A percentile compares a stretch with the other conserved stretches of the same genome.
These are phyloP conservation scores for Chytriomyces confervae DNA, from an alignment of 192 early-diverging fungal genomes.

Conservation along the genomic window DNA sequence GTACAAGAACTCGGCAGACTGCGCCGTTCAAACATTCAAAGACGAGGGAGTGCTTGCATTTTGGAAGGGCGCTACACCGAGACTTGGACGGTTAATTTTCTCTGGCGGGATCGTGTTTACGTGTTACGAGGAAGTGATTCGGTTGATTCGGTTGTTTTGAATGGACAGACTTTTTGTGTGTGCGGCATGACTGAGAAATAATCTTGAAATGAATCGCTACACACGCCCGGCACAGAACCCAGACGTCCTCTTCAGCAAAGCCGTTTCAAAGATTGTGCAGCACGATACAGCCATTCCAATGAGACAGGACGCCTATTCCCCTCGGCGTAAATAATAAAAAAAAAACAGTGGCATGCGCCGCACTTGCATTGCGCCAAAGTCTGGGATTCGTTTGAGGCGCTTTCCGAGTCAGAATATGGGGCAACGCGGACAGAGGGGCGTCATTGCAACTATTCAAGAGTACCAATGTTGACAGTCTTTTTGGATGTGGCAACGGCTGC, in stretches of 20 bases:
- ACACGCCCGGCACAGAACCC: neutral
- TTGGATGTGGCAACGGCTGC: no score
- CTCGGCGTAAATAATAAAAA: no score
- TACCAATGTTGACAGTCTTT: no score
- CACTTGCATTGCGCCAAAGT: no score
- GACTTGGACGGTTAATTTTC: conserved; percentile 83
- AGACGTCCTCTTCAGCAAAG: conserved; percentile 62
- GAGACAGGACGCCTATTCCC: conserved; percentile 58
- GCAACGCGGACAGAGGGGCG: no score
- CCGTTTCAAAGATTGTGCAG: conserved; percentile 80
- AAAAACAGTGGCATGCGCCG: no score
- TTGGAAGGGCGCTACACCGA: conserved; percentile 95
- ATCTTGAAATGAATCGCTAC: no score
- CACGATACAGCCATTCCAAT: conserved; percentile 80
- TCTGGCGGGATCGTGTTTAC: conserved; percentile 88
- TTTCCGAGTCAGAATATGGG: no score
- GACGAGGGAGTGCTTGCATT: conserved; percentile 82
- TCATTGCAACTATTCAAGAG: no score
- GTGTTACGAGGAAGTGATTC: conserved; percentile 76
- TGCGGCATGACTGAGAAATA: no score
- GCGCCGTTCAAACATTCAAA: conserved; percentile 70
- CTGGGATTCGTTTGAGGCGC: no score
- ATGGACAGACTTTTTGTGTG: no score
- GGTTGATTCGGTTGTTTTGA: conserved; percentile 35
- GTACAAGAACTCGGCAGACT: conserved; percentile 78